A percentile compares a stretch with the other conserved stretches of the same genome.
These are phyloP conservation scores for Ilex aquifolium DNA, from an alignment of 257 asterid genomes.

Conservation along the genomic window DNA sequence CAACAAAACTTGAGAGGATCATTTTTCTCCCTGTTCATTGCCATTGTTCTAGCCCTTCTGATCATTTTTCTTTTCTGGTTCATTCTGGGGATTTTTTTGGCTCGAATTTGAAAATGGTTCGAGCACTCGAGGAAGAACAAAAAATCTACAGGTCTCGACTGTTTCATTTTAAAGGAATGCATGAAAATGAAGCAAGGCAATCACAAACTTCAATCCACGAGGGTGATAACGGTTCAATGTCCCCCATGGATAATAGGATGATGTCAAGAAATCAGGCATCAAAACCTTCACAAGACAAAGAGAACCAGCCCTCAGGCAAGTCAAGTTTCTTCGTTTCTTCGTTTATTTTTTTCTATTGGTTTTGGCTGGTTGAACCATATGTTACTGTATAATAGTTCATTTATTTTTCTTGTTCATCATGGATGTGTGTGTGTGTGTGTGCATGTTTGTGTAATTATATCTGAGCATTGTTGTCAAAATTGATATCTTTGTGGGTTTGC, in stretches of 20 bases:
- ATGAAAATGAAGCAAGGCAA: conserved; percentile 19
- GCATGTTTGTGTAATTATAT: not conserved
- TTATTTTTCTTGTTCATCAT: not conserved
- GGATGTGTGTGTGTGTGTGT: not conserved
- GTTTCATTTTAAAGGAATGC: conserved; percentile 28
- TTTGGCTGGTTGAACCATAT: no score
- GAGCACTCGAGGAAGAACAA: conserved; percentile 45
- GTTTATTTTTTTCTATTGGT: not conserved
- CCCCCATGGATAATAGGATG: conserved; percentile 17
- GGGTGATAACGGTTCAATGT: conserved; percentile 16
- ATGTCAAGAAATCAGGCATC: conserved; percentile 35
- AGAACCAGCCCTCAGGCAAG: conserved; percentile 37
- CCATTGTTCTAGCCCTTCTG: not conserved
- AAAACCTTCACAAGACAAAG: conserved; percentile 10
- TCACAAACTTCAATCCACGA: conserved; percentile 1
- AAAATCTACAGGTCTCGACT: not conserved
- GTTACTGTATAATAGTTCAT: not conserved
- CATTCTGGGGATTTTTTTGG: not conserved
- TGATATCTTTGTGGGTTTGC: not conserved
- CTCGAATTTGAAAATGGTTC: conserved; percentile 30
- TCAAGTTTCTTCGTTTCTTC: not conserved
- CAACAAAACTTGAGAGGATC: no score
- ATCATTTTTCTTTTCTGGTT: conserved; percentile 2
- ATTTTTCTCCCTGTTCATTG: conserved; percentile 4
- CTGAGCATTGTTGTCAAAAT: no score